A percentile compares a stretch with the other conserved stretches of the same genome.
phyloP scores from a whole-genome alignment of 139 green algal species.

The Asterochloris sp. region DNA sequence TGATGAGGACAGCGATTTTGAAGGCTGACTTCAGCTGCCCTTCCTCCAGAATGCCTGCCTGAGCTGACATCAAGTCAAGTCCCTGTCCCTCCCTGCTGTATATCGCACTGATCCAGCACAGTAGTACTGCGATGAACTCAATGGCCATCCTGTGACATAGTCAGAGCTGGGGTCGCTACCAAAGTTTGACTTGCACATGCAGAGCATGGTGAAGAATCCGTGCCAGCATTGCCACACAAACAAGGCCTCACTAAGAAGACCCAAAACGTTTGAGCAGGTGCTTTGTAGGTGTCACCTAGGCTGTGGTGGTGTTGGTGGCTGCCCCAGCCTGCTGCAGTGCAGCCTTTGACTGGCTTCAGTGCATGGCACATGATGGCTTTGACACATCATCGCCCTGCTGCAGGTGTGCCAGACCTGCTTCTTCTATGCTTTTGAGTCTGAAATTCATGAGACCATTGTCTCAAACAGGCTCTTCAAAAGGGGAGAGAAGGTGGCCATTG shows the following conservation, averaged over 20 bases:
- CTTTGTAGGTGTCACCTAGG: background rate
- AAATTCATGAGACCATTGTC: conserved; percentile 92
- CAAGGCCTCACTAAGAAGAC: conserved; percentile 55
- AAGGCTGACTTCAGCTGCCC: too few relatives aligned
- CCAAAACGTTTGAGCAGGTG: conserved; percentile 72
- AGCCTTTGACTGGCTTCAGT: background rate
- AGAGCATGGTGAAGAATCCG: conserved; percentile 4
- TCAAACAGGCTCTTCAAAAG: conserved; percentile 69
- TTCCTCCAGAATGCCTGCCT: too few relatives aligned
- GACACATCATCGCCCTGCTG: background rate
- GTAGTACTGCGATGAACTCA: too few relatives aligned
- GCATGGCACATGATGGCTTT: background rate
- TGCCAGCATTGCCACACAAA: conserved; percentile 17
- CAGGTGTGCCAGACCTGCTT: conserved; percentile 94
- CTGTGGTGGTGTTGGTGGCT: background rate
- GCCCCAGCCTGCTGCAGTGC: background rate
- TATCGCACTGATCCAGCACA: too few relatives aligned
- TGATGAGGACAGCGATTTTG: too few relatives aligned
- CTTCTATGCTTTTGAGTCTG: conserved; percentile 79
- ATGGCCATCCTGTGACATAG: too few relatives aligned
- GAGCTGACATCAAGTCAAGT: too few relatives aligned
- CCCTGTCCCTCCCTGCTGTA: too few relatives aligned
- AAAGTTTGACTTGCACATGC: too few relatives aligned
- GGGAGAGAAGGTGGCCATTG: conserved; percentile 88
- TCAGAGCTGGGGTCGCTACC: too few relatives aligned